Evolutionary conservation across 345 rosid genomes (phyloP), one percentile per base, ranked within the genome.

Genomic region (Lagerstroemia speciosa): DNA sequence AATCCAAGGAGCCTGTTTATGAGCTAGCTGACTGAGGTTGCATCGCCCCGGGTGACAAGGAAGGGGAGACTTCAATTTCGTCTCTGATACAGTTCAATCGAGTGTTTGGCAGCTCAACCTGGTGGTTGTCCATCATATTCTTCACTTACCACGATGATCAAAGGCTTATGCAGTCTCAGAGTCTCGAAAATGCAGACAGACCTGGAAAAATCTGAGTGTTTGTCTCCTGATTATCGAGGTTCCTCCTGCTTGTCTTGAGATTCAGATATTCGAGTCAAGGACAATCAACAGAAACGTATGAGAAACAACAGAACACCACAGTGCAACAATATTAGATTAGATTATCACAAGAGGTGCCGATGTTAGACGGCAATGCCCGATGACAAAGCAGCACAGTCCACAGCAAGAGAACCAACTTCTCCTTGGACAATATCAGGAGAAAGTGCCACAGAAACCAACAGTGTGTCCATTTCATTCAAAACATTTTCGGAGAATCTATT

Each of bases 181-280:
- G 93, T 88, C 89, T 94, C 99, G 46, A 91, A 94, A 76, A 91
- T 89, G 81, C 99, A 91, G 67, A 98, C 98, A 14, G 96, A 94
- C 37, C 98, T 93, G 88, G 82, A 78, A 77, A 32, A 29, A 66
- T 22, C 15, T n/a, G 20, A 50, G 24, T 10, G 7, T 38, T 20
- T 26, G 10, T 16, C 68, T 7, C 16, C 52, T 37, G 12, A 24
- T 65, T 40, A 32, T n/a, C n/a, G n/a, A n/a, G n/a, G n/a, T n/a
- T n/a, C n/a, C n/a, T n/a, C n/a, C n/a, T n/a, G n/a, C n/a, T n/a
- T n/a, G n/a, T n/a, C n/a, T n/a, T n/a, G n/a, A n/a, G n/a, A n/a
- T n/a, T n/a, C n/a, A 19, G 43, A 38, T 38, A 38, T 5, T 1
- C 12, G 12, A 38, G 7, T 38, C 43, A 1, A 65, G 43, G 19